A percentile compares a stretch with the other conserved stretches of the same genome.
These are phyloP conservation scores for Spathaspora arborariae DNA, from an alignment of 805 yeast genomes.

Conservation along the genomic window DNA sequence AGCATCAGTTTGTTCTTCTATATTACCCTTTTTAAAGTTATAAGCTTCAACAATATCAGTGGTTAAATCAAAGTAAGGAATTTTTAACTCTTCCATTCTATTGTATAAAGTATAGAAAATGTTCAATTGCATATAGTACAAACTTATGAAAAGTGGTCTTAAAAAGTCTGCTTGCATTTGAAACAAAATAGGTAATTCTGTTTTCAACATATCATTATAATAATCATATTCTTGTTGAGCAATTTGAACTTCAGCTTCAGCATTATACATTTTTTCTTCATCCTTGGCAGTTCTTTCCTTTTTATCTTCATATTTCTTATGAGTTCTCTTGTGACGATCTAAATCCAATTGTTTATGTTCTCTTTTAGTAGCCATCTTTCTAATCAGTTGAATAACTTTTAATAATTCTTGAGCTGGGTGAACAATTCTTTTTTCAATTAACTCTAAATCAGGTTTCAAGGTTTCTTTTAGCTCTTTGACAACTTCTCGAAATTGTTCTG, in stretches of 20 bases:
- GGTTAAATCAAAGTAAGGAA: constrained; percentile 87
- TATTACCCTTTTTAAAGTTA: constrained; percentile 77
- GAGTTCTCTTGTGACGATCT: constrained; percentile 73
- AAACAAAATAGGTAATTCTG: constrained; percentile 84
- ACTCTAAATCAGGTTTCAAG: constrained; percentile 86
- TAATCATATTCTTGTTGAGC: constrained; percentile 96
- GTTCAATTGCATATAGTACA: constrained; percentile 97
- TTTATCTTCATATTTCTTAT: constrained; percentile 73
- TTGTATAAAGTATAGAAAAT: constrained; percentile 89
- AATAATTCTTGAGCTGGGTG: constrained; percentile 89
- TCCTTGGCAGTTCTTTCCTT: constrained; percentile 83
- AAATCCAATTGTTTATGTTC: constrained; percentile 93
- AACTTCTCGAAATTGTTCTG: constrained; percentile 85
- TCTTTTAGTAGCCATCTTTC: constrained; percentile 94
- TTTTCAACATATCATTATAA: constrained; percentile 90
- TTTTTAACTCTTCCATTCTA: constrained; percentile 93
- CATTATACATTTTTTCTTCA: constrained; percentile 84
- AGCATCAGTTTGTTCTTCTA: constrained; percentile 85
- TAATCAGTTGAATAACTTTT: constrained; percentile 72
- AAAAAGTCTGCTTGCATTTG: constrained; percentile 88
- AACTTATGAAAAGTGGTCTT: constrained; percentile 87
- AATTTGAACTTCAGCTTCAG: constrained; percentile 82
- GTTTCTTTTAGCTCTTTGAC: constrained; percentile 83
- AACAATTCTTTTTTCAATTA: constrained; percentile 86
- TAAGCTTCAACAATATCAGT: constrained; percentile 83